Evolutionary conservation across 169 alveolate genomes (phyloP).

Genomic region (Plasmodium reichenowi): DNA sequence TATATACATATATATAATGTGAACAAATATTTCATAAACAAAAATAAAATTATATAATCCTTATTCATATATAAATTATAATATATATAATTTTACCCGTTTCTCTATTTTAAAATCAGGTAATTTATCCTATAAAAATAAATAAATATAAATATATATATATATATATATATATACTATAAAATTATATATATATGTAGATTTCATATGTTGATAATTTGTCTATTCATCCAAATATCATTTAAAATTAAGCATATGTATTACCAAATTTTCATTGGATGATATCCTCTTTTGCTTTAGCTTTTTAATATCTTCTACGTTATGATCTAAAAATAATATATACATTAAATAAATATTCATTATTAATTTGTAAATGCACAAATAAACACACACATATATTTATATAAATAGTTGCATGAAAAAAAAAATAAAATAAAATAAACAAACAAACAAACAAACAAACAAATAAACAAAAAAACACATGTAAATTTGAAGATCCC

Average conservation of each 20-base stretch:
- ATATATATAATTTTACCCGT: conserved; percentile 22
- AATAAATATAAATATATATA: not conserved
- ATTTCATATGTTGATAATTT: too few species aligned
- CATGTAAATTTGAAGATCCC: not conserved
- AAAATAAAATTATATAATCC: not conserved
- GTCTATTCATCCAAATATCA: too few species aligned
- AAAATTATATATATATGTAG: too few species aligned
- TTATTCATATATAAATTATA: not conserved
- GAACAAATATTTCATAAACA: not conserved
- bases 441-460: not conserved
- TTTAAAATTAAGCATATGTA: not conserved
- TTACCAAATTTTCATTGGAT: conserved; percentile 3
- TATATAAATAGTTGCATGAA: not conserved
- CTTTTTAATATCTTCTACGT: not conserved
- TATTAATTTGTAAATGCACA: not conserved
- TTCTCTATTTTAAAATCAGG: conserved; percentile 67
- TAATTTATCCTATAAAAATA: conserved; percentile 16
- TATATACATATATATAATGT: not conserved
- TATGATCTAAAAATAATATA: conserved; percentile 10
- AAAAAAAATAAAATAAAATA: not conserved
- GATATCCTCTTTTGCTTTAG: not conserved
- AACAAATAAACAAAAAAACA: not conserved
- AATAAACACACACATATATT: not conserved
- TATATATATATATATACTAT: too few species aligned
- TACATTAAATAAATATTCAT: too few species aligned